Evolutionary conservation across 306 rosid species (phyloP).

Genomic region (Mimosa bimucronata): DNA sequence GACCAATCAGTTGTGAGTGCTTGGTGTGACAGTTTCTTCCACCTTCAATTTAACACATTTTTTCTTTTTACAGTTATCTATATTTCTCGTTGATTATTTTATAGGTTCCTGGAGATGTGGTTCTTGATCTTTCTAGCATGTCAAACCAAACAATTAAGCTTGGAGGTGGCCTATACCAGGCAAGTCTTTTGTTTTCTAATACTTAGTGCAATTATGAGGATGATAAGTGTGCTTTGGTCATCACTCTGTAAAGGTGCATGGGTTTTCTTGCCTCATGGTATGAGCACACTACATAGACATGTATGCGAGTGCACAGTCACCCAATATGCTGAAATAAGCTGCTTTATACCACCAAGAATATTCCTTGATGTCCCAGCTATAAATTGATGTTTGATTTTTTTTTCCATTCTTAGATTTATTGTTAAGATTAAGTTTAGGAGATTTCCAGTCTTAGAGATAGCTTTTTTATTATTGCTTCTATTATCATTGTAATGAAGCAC

Average conservation of each 20-base stretch:
- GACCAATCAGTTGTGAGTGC: slow-evolving; percentile 65
- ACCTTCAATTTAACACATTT: background rate
- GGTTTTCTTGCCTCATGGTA: background rate
- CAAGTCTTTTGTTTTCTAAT: slow-evolving; percentile 28
- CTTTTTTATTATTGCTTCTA: slow-evolving; percentile 10
- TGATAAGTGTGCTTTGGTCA: background rate
- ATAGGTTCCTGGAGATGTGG: slow-evolving; percentile 88
- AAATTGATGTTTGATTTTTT: no score
- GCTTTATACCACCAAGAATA: no score
- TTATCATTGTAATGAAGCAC: background rate
- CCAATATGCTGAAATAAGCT: no score
- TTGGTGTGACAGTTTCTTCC: background rate
- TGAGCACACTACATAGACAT: background rate
- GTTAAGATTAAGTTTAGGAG: no score
- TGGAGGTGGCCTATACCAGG: slow-evolving; percentile 91
- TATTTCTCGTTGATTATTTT: slow-evolving; percentile 12
- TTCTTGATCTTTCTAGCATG: slow-evolving; percentile 82
- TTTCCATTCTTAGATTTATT: no score
- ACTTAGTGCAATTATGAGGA: background rate
- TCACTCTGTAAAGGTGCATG: background rate
- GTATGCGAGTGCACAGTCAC: no score
- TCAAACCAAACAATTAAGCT: slow-evolving; percentile 85
- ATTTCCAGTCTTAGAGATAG: background rate
- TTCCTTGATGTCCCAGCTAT: no score
- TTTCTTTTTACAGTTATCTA: background rate